These are phyloP conservation scores for Rhizopus sp. DNA, from an alignment of 371 early-diverging fungal genomes.

Conservation along the genomic window DNA sequence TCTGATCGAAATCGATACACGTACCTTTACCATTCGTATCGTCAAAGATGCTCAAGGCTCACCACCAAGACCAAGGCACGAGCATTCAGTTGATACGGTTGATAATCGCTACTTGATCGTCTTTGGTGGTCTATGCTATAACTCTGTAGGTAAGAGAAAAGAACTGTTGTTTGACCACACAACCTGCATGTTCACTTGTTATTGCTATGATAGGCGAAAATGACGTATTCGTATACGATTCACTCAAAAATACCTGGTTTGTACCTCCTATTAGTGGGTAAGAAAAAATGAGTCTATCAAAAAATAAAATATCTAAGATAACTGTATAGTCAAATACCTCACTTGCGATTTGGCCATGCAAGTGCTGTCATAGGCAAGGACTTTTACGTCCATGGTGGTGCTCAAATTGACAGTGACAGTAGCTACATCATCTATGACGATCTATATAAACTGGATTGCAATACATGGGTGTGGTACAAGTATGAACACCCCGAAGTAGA, in stretches of 20 bases:
- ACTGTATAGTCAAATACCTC: conserved; percentile 22
- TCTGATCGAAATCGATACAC: conserved; percentile 25
- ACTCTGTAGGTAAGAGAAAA: conserved; percentile 29
- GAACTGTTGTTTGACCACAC: not conserved
- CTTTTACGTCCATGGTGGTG: conserved; percentile 49
- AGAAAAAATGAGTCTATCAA: not conserved
- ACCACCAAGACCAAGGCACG: conserved; percentile 35
- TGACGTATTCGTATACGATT: conserved; percentile 37
- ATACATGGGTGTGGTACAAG: conserved; percentile 35
- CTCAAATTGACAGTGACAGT: conserved; percentile 34
- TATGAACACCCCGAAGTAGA: conserved; percentile 39
- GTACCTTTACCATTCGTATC: conserved; percentile 9
- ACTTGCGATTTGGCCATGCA: conserved; percentile 33
- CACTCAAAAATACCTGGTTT: conserved; percentile 28
- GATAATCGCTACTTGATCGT: conserved; percentile 28
- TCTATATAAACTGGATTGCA: conserved; percentile 30
- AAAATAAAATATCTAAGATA: not conserved
- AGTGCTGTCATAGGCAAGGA: conserved; percentile 36
- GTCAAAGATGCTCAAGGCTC: conserved; percentile 20
- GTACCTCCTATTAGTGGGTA: conserved; percentile 37
- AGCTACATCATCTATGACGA: conserved; percentile 35
- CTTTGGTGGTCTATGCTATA: conserved; percentile 42
- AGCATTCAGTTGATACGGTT: conserved; percentile 33
- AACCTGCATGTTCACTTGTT: not conserved
- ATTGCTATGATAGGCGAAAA: conserved; percentile 29